Conservation (phyloP, 495 filamentous ascomycete genomes). For the Aspergillus olivimuriae region DNA sequence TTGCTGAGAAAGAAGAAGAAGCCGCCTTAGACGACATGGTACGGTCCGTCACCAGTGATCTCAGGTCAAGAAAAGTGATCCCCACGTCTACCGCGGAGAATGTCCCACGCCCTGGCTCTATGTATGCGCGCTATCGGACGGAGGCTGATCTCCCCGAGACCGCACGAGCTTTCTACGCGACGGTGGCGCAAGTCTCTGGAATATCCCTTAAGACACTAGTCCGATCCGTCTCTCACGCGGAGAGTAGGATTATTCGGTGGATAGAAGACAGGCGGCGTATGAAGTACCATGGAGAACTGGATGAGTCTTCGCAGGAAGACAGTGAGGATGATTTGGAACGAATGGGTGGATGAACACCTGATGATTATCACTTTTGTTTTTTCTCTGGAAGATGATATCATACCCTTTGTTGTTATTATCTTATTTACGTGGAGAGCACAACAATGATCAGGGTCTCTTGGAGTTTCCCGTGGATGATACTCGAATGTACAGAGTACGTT, state of each 20-base stretch:
- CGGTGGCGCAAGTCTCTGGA: conserved; percentile 45
- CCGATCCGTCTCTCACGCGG: conserved; percentile 39
- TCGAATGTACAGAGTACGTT: no score
- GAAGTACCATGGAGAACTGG: conserved; percentile 19
- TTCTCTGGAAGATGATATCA: no score
- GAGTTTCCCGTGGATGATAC: background rate
- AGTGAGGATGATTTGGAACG: conserved; percentile 21
- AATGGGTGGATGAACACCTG: conserved; percentile 14
- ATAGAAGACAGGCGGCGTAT: conserved; percentile 29
- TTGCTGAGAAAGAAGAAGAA: conserved; percentile 15
- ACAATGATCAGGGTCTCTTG: no score
- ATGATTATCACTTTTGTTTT: no score
- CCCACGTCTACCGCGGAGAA: conserved; percentile 24
- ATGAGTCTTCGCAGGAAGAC: conserved; percentile 11
- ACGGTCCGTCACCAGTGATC: conserved; percentile 27
- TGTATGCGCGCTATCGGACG: conserved; percentile 51
- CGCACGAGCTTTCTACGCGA: conserved; percentile 49
- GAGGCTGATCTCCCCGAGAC: conserved; percentile 49
- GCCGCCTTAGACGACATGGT: conserved; percentile 30
- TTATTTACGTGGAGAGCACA: no score
- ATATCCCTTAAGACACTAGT: conserved; percentile 43
- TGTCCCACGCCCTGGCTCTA: conserved; percentile 43
- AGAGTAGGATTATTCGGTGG: conserved; percentile 38
- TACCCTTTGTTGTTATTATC: no score
- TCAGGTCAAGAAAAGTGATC: conserved; percentile 26